phyloP scores from a whole-genome alignment of 768 basidiomycete genomes.

The Terana coerulea region DNA sequence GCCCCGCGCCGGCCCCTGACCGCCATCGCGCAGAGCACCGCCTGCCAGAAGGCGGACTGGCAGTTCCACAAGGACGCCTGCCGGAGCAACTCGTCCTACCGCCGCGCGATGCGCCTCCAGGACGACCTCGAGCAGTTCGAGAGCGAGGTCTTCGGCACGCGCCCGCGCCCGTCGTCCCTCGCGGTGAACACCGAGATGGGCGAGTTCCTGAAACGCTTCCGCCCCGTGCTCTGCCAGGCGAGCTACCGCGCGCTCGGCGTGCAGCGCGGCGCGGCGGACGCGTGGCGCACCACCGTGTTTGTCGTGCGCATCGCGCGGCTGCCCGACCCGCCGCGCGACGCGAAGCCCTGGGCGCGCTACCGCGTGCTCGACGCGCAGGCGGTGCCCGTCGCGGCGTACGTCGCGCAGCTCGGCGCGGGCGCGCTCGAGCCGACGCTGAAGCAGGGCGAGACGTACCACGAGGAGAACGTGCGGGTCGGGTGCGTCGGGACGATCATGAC shows the following conservation, averaged over 20 bases:
- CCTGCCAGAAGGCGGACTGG: conserved; percentile 10
- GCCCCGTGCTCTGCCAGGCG: conserved; percentile 4
- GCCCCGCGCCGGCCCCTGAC: not conserved
- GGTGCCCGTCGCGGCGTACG: not conserved
- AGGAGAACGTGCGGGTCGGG: conserved; percentile 6
- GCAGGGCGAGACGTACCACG: conserved; percentile 6
- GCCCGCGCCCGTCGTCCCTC: not conserved
- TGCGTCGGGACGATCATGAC: conserved; percentile 10
- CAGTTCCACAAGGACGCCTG: conserved; percentile 5
- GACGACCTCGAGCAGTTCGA: conserved; percentile 4
- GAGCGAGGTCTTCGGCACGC: not conserved
- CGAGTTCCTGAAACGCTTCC: conserved; percentile 3
- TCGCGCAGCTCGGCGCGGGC: not conserved
- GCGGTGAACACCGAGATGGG: not conserved
- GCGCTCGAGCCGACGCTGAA: not conserved
- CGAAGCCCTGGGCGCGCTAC: conserved; percentile 5
- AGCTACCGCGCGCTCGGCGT: conserved; percentile 1
- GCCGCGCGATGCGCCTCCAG: not conserved
- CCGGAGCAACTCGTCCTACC: not conserved
- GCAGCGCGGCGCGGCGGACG: not conserved
- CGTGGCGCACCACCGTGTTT: conserved; percentile 1
- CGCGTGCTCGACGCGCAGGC: not conserved
- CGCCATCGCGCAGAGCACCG: not conserved
- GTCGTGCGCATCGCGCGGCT: conserved; percentile 1
- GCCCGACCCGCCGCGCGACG: not conserved